A percentile compares a stretch with the other conserved stretches of the same genome.
Conservation (phyloP, 345 rosid genomes). For the Eucalyptus globulus region DNA sequence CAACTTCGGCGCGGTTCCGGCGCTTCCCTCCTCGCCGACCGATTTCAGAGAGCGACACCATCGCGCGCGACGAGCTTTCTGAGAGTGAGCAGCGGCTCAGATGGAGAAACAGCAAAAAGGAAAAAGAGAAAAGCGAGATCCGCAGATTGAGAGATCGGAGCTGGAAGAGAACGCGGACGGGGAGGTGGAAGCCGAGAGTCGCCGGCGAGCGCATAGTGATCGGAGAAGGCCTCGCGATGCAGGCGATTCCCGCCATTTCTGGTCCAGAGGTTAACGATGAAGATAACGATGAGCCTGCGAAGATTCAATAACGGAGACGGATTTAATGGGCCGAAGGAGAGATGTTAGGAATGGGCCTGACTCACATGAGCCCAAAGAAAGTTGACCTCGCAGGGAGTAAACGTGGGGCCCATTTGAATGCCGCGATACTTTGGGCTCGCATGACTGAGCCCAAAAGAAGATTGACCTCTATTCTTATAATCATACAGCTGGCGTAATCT, state of each 20-base stretch:
- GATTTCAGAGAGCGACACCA: constrained; percentile 40
- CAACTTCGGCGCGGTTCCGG: constrained; percentile 19
- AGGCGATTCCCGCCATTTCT: constrained; percentile 1
- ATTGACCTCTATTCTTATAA: accelerated
- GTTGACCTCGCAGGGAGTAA: neutral
- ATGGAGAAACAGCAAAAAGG: neutral
- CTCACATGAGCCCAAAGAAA: neutral
- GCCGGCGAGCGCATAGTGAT: neutral
- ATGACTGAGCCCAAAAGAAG: neutral
- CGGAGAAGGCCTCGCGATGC: neutral
- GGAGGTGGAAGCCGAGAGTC: neutral
- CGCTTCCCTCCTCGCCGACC: neutral
- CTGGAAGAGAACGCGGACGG: neutral
- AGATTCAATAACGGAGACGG: neutral
- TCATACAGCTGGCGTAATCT: accelerated
- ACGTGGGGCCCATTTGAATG: neutral
- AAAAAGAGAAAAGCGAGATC: neutral
- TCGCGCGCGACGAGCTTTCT: constrained; percentile 15
- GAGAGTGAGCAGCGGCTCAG: neutral
- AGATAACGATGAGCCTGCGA: neutral
- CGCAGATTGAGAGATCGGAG: neutral
- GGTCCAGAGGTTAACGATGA: neutral
- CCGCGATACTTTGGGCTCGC: neutral
- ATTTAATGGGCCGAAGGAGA: neutral
- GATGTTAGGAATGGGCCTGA: neutral